Percentiles rank a stretch among this genome's conserved stretches.
Conservation (phyloP, 805 yeast genomes). For the Barnettozyma sucrosica region DNA sequence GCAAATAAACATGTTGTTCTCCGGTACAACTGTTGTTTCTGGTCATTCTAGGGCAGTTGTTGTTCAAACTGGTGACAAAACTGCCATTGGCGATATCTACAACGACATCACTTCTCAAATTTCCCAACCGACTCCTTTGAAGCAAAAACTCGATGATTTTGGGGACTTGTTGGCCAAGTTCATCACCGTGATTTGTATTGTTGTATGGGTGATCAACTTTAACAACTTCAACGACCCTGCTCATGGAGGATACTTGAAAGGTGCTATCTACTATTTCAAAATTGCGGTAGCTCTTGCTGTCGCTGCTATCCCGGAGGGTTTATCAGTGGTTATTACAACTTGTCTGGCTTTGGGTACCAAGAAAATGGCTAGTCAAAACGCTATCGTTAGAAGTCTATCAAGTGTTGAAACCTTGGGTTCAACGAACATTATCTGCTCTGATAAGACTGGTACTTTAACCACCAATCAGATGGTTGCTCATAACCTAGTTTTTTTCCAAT, state of each 20-base stretch:
- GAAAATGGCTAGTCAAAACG: conserved; percentile 42
- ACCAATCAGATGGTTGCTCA: conserved; percentile 44
- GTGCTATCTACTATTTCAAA: conserved; percentile 45
- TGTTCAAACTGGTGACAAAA: conserved; percentile 40
- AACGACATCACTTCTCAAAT: conserved; percentile 38
- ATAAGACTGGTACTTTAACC: conserved; percentile 45
- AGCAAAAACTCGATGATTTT: conserved; percentile 32
- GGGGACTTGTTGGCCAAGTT: conserved; percentile 38
- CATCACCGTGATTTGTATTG: conserved; percentile 41
- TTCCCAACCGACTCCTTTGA: conserved; percentile 31
- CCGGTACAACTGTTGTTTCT: conserved; percentile 39
- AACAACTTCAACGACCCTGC: conserved; percentile 36
- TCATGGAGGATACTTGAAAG: conserved; percentile 38
- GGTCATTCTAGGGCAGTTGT: conserved; percentile 43
- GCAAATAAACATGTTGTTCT: conserved; percentile 38
- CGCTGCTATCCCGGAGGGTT: conserved; percentile 50
- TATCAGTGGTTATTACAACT: conserved; percentile 47
- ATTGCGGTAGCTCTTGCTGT: conserved; percentile 45
- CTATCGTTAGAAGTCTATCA: conserved; percentile 42
- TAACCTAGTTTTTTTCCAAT: conserved; percentile 28
- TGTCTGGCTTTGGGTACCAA: conserved; percentile 45
- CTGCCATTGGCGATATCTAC: conserved; percentile 44
- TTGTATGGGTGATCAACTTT: conserved; percentile 40
- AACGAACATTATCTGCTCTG: conserved; percentile 42
- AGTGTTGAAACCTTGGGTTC: conserved; percentile 57